A percentile compares a stretch with the other conserved stretches of the same genome.
These are phyloP conservation scores for Boeremia exigua DNA, from an alignment of 2,329 filamentous ascomycete species.

Conservation along the genomic window DNA sequence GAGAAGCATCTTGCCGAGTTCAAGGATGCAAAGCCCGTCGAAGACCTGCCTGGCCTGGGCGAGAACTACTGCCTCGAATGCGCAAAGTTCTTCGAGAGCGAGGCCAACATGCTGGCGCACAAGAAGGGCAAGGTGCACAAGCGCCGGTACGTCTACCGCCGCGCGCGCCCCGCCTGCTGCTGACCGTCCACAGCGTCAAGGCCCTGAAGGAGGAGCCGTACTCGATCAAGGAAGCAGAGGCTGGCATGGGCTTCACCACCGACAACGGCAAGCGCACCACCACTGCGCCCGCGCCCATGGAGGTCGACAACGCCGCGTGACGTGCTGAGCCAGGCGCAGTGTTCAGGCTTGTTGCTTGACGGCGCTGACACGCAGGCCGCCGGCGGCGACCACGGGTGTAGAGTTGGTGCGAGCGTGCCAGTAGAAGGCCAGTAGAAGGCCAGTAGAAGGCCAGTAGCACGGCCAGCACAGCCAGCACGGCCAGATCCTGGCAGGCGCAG, in stretches of 20 bases:
- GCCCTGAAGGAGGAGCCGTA: conserved; percentile 84
- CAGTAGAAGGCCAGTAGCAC: too few relatives aligned
- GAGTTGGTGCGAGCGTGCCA: too few relatives aligned
- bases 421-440: too few relatives aligned
- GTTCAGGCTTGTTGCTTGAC: too few relatives aligned
- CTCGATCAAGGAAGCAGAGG: conserved; percentile 84
- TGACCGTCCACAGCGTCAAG: conserved; percentile 67
- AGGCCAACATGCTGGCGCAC: conserved; percentile 76
- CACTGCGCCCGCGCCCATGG: conserved; percentile 34
- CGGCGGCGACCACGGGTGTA: too few relatives aligned
- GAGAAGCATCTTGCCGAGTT: conserved; percentile 81
- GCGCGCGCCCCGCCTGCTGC: background rate
- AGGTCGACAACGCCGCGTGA: conserved; percentile 40
- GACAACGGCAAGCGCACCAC: conserved; percentile 65
- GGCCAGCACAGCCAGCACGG: background rate
- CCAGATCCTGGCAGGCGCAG: background rate
- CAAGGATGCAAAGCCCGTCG: conserved; percentile 77
- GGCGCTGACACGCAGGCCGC: too few relatives aligned
- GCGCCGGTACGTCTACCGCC: conserved; percentile 66
- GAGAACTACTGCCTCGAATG: conserved; percentile 90
- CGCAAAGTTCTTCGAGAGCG: conserved; percentile 94
- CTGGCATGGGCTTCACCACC: conserved; percentile 73
- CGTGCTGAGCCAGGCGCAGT: too few relatives aligned
- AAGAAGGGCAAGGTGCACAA: conserved; percentile 91
- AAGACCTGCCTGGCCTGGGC: conserved; percentile 88